These are phyloP conservation scores for Hortiboletus flavorubellus DNA, from an alignment of 768 basidiomycete species.

Conservation along the genomic window DNA sequence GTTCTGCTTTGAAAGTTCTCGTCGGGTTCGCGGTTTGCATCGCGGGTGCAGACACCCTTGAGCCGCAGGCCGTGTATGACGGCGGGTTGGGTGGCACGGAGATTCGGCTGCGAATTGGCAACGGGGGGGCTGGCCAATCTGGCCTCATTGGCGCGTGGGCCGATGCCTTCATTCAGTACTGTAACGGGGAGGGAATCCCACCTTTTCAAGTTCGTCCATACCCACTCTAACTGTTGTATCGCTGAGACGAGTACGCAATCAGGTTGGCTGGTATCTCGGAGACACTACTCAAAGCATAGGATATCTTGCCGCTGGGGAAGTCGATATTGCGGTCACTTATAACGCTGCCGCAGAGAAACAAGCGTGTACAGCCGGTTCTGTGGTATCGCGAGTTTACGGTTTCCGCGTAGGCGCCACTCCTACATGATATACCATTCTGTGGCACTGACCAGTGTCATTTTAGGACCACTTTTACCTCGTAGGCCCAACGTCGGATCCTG, in stretches of 20 bases:
- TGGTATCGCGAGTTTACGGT: slow-evolving; percentile 38
- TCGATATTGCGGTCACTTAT: slow-evolving; percentile 53
- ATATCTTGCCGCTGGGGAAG: slow-evolving; percentile 38
- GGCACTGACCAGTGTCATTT: neutral
- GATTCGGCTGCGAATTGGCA: slow-evolving; percentile 44
- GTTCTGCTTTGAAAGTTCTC: neutral
- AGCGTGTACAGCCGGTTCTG: slow-evolving; percentile 29
- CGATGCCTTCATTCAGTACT: slow-evolving; percentile 41
- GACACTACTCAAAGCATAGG: slow-evolving; percentile 52
- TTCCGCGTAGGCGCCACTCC: slow-evolving; percentile 38
- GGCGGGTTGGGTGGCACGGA: slow-evolving; percentile 36
- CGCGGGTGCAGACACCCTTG: slow-evolving; percentile 2
- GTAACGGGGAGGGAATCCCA: slow-evolving; percentile 16
- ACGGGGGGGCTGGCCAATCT: slow-evolving; percentile 51
- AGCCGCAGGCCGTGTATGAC: slow-evolving; percentile 35
- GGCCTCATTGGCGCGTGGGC: slow-evolving; percentile 49
- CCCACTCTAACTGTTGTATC: slow-evolving; percentile 20
- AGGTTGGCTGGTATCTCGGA: slow-evolving; percentile 57
- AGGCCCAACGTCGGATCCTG: slow-evolving; percentile 47
- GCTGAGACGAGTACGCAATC: neutral
- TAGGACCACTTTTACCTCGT: slow-evolving; percentile 53
- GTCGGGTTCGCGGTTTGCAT: neutral
- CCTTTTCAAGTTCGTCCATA: slow-evolving; percentile 27
- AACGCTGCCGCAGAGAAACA: slow-evolving; percentile 48
- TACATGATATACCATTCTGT: neutral